Evolutionary conservation across 192 early-diverging fungal genomes (phyloP).

Genomic region (Dispira simplex): DNA sequence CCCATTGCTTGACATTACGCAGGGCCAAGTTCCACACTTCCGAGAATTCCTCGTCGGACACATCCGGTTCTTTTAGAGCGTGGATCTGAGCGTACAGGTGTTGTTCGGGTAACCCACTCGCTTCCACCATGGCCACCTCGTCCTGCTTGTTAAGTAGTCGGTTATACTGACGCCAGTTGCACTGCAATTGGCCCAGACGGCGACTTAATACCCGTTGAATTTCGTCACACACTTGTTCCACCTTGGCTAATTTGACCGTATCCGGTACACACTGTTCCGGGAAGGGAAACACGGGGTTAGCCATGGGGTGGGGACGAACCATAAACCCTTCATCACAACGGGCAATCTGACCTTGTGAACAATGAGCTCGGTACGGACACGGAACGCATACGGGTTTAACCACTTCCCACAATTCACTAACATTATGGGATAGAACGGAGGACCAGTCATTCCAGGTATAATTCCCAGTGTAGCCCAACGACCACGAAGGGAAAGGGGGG

Average conservation of each 20-base stretch:
- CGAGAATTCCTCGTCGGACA: conserved; percentile 20
- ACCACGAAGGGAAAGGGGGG: neutral
- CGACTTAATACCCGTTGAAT: neutral
- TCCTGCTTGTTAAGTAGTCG: neutral
- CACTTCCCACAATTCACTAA: neutral
- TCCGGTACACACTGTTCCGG: conserved; percentile 5
- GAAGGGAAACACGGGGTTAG: conserved; percentile 9
- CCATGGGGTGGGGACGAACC: conserved; percentile 4
- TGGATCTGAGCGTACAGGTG: conserved; percentile 18
- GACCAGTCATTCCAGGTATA: neutral
- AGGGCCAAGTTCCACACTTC: conserved; percentile 18
- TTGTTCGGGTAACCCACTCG: conserved; percentile 16
- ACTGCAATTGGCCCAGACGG: conserved; percentile 8
- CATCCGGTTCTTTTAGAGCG: conserved; percentile 13
- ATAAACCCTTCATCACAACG: conserved; percentile 7
- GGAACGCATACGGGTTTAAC: conserved; percentile 1
- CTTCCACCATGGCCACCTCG: conserved; percentile 6
- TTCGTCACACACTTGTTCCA: conserved; percentile 7
- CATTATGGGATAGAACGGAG: neutral
- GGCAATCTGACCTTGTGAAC: neutral
- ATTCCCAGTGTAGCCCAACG: neutral
- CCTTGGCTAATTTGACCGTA: conserved; percentile 7
- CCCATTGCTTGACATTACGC: conserved; percentile 12
- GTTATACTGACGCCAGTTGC: conserved; percentile 8
- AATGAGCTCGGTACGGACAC: neutral